A percentile compares a stretch with the other conserved stretches of the same genome.
Evolutionary conservation across 2,329 filamentous ascomycete species (phyloP).

Genomic region (Coniella vitis): DNA sequence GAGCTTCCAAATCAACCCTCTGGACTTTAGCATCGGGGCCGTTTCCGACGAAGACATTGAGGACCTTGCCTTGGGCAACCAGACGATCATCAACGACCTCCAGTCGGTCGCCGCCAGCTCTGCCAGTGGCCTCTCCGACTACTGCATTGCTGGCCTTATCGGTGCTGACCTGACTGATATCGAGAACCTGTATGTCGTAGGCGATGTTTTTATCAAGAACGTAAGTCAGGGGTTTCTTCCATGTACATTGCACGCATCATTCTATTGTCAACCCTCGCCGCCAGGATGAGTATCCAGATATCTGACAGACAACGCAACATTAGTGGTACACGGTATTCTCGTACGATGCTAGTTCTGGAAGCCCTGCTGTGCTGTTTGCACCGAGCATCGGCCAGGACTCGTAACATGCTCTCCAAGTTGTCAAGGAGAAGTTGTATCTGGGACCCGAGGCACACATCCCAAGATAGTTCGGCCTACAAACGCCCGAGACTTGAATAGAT

Average conservation of each 20-base stretch:
- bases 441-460: no score
- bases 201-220: conserved; percentile 10
- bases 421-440: no score
- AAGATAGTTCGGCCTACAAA: no score
- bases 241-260: not conserved
- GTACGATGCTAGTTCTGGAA: conserved; percentile 4
- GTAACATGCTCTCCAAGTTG: not conserved
- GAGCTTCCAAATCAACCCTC: conserved; percentile 9
- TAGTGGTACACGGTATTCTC: conserved; percentile 9
- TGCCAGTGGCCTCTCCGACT: not conserved
- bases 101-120: not conserved
- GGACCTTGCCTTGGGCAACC: conserved; percentile 5
- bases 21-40: conserved; percentile 9
- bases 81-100: conserved; percentile 1
- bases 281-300: no score
- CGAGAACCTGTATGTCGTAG: conserved; percentile 7
- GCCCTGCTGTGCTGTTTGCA: conserved; percentile 5
- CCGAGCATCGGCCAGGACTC: conserved; percentile 2
- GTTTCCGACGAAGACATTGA: conserved; percentile 3
- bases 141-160: conserved; percentile 3
- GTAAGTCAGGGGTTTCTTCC: not conserved
- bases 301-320: not conserved
- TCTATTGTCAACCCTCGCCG: no score
- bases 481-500: no score
- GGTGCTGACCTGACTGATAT: conserved; percentile 1